These are phyloP conservation scores for Populus ilicifolia DNA, from an alignment of 345 rosid species.

Conservation along the genomic window DNA sequence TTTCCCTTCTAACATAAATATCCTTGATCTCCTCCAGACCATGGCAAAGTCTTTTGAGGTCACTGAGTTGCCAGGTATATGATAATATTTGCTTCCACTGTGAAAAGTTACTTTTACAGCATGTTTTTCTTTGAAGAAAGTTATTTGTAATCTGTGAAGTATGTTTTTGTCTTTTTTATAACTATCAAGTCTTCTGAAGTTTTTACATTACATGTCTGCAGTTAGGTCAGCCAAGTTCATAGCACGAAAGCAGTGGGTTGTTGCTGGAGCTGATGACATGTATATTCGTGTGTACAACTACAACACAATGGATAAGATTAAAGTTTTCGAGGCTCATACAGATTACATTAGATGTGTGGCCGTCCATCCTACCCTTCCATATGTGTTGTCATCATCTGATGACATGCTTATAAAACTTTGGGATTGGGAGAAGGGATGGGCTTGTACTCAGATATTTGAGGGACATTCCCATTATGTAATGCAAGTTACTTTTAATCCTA, in stretches of 20 bases:
- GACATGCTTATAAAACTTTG: slow-evolving; percentile 98
- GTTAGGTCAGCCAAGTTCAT: slow-evolving; percentile 95
- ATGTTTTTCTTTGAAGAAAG: background rate
- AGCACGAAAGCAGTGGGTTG: slow-evolving; percentile 85
- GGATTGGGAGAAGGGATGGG: slow-evolving; percentile 99
- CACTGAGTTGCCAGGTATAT: slow-evolving; percentile 80
- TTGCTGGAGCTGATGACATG: slow-evolving; percentile 95
- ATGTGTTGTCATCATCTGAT: slow-evolving; percentile 91
- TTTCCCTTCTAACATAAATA: background rate
- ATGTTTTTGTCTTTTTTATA: background rate
- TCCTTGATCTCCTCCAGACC: slow-evolving; percentile 36
- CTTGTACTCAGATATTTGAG: slow-evolving; percentile 83
- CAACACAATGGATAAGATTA: slow-evolving; percentile 86
- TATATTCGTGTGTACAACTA: slow-evolving; percentile 84
- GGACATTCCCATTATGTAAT: slow-evolving; percentile 99
- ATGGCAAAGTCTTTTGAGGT: slow-evolving; percentile 87
- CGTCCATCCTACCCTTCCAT: slow-evolving; percentile 90
- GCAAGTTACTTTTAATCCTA: slow-evolving; percentile 94
- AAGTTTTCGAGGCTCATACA: slow-evolving; percentile 94
- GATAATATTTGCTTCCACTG: background rate
- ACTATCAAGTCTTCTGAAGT: background rate
- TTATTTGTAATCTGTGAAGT: background rate
- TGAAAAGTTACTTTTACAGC: background rate
- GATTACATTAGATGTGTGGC: slow-evolving; percentile 94
- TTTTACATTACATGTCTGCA: slow-evolving; percentile 28